These are phyloP conservation scores for Rhizopogon vesiculosus DNA, from an alignment of 768 basidiomycete genomes.

Conservation along the genomic window DNA sequence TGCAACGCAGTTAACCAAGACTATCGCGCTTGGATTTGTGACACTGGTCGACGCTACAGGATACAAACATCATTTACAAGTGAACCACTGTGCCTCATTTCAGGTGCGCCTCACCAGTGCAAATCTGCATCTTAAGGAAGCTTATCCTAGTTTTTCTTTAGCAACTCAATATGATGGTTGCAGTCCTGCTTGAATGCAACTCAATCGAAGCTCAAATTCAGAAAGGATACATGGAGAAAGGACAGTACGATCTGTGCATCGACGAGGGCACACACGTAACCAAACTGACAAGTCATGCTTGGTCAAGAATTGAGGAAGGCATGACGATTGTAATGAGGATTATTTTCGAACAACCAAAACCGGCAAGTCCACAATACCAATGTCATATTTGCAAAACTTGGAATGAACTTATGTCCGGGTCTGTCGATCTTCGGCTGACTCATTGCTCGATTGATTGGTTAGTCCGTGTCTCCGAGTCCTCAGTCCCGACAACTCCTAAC, in stretches of 20 bases:
- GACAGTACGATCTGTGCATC: constrained; percentile 18
- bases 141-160: not conserved
- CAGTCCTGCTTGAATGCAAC: constrained; percentile 10
- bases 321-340: constrained; percentile 21
- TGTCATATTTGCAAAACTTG: constrained; percentile 6
- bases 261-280: constrained; percentile 18
- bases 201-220: constrained; percentile 18
- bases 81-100: constrained; percentile 21
- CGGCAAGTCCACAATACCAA: not conserved
- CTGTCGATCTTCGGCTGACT: constrained; percentile 12
- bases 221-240: constrained; percentile 18
- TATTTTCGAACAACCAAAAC: constrained; percentile 12
- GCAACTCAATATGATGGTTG: constrained; percentile 21
- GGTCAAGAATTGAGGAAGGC: constrained; percentile 19
- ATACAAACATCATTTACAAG: constrained; percentile 17
- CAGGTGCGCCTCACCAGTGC: constrained; percentile 9
- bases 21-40: constrained; percentile 10
- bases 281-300: constrained; percentile 15
- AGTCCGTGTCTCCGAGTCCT: not conserved
- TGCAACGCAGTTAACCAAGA: constrained; percentile 7
- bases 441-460: constrained; percentile 21
- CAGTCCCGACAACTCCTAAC: constrained; percentile 3
- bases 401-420: constrained; percentile 3
- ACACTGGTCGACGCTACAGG: constrained; percentile 23
- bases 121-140: not conserved